Evolutionary conservation across 441 rosid species (phyloP).

Genomic region (Euphorbia schlechtendalii): DNA sequence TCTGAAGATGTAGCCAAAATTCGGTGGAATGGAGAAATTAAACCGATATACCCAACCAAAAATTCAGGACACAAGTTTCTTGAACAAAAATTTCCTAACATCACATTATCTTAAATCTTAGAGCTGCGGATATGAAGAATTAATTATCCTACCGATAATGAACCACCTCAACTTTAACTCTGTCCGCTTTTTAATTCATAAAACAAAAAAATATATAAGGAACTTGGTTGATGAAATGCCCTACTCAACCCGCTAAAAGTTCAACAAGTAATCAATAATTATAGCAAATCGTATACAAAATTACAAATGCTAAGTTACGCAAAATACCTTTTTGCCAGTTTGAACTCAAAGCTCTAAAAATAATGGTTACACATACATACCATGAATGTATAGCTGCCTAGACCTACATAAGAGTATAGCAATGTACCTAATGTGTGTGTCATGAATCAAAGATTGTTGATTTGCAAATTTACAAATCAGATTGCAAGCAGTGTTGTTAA

Average conservation of each 20-base stretch:
- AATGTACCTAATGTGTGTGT: not conserved
- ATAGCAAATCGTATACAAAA: not conserved
- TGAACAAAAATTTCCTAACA: not conserved
- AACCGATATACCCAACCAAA: not conserved
- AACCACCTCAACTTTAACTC: not conserved
- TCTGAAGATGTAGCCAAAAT: not conserved
- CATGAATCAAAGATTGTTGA: not conserved
- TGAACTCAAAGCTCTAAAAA: not conserved
- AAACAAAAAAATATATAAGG: not conserved
- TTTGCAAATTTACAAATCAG: not conserved
- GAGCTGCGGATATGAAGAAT: not conserved
- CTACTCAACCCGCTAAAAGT: slow-evolving; percentile 1
- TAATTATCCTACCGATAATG: not conserved
- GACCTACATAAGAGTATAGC: not conserved
- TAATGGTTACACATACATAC: not conserved
- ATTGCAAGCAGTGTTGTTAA: no score
- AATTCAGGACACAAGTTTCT: not conserved
- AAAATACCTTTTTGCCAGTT: not conserved
- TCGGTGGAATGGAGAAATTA: not conserved
- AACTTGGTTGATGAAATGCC: not conserved
- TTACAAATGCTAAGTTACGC: not conserved
- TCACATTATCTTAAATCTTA: not conserved
- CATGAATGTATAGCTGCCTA: not conserved
- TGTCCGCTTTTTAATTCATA: not conserved
- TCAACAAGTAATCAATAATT: not conserved